Evolutionary conservation across 1,139 yeast species (phyloP).

Genomic region (Saccharomyces uvarum): DNA sequence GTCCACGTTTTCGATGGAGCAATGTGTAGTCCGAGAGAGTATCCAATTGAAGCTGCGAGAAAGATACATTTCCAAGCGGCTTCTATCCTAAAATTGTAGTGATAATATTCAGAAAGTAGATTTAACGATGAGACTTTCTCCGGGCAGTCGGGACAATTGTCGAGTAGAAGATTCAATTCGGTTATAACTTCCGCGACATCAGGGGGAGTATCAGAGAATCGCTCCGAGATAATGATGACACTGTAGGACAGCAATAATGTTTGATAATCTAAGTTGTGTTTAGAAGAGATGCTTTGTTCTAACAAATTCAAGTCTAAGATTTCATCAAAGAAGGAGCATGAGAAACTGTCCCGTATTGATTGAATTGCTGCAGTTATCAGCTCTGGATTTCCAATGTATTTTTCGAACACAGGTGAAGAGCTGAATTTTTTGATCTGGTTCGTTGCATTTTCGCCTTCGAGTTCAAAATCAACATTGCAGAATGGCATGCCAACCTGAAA

Average conservation of each 20-base stretch:
- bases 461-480: slow-evolving; percentile 10
- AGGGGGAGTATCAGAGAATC: not conserved
- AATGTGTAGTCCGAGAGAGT: not conserved
- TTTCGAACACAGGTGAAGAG: not conserved
- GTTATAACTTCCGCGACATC: not conserved
- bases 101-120: slow-evolving; percentile 11
- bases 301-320: not conserved
- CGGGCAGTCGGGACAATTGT: slow-evolving; percentile 8
- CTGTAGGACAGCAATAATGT: not conserved
- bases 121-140: slow-evolving; percentile 9
- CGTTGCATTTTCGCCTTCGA: slow-evolving; percentile 8
- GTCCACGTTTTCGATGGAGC: slow-evolving; percentile 7
- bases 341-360: not conserved
- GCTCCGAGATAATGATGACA: not conserved
- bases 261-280: not conserved
- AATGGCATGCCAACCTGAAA: slow-evolving; percentile 12
- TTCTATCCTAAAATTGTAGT: slow-evolving; percentile 9
- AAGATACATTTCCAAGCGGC: slow-evolving; percentile 10
- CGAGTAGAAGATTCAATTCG: not conserved
- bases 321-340: not conserved
- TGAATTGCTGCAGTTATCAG: not conserved
- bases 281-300: not conserved
- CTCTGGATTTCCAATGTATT: not conserved
- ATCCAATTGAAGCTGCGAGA: slow-evolving; percentile 8
- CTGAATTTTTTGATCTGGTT: not conserved